Evolutionary conservation across 257 asterid species (phyloP), one percentile per base, ranked within the genome.

Genomic region (Knoxia roxburghii): DNA sequence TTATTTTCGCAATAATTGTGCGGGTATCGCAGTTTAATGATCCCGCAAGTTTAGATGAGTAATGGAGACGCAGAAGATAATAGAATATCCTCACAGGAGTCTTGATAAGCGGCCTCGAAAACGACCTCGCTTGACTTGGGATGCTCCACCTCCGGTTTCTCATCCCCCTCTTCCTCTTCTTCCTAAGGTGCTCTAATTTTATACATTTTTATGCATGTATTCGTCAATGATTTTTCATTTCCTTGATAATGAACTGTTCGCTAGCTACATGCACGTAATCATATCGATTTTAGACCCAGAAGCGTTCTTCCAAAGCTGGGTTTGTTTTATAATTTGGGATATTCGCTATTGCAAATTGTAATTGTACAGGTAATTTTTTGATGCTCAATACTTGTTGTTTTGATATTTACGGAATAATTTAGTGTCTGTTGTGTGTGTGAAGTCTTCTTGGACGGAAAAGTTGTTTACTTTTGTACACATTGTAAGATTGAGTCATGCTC

Each of bases 111-210:
- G 88, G 50, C 95, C 96, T 58, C 83, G 91, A 50, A 90, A 90
- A 75, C 85, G 95, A 45, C 95, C 87, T 68, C 91, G 91, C 72
- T 81, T 90, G 71, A 48, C 97, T 29, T 86, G 96, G 93, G 93
- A 89, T 61, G 72, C 75, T 57, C 80, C 84, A 20, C 87, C 95
- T 20, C 69, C 75, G 49, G 55, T 62, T 61, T 81, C 78, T 41
- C 53, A 5, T 48, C 64, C 39, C 27, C 79, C 82, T 70, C 86
- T 85, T 65, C 80, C 85, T 6, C 79, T 80, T 70, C 86, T 85
- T 65, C 80, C 85, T 6, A 84, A 63, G 70, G 62, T 77, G 74
- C 30, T 55, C 12, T 24, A 35, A 7, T 27, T 48, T 14, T 60
- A 11, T 58, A 49, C 40, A 12, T 63, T 61, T 1, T 8, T 50